A percentile compares a stretch with the other conserved stretches of the same genome.
Conservation (phyloP, 768 basidiomycete species). For the Leccinum arenicola region DNA sequence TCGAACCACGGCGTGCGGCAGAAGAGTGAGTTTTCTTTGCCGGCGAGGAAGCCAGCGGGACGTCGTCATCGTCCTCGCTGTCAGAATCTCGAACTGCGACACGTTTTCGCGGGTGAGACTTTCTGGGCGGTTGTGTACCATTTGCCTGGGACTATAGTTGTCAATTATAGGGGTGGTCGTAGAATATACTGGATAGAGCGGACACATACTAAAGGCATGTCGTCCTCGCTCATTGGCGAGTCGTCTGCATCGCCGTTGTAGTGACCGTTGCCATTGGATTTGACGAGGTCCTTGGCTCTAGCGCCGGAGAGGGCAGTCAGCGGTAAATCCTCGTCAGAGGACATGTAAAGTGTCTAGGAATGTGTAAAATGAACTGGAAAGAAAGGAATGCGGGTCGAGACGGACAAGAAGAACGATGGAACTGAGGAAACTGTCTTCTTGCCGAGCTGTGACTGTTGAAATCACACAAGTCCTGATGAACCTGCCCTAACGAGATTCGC, state of each 20-base stretch:
- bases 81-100: slow-evolving; percentile 50
- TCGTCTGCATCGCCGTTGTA: slow-evolving; percentile 37
- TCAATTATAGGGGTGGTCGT: slow-evolving; percentile 27
- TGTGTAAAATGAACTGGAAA: slow-evolving; percentile 2
- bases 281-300: slow-evolving; percentile 41
- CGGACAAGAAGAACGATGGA: slow-evolving; percentile 19
- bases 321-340: slow-evolving; percentile 59
- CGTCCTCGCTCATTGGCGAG: slow-evolving; percentile 64
- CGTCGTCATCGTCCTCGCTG: slow-evolving; percentile 67
- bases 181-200: not conserved
- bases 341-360: slow-evolving; percentile 40
- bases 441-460: slow-evolving; percentile 21
- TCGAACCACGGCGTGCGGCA: slow-evolving; percentile 39
- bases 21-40: slow-evolving; percentile 46
- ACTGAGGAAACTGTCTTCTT: slow-evolving; percentile 27
- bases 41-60: slow-evolving; percentile 71
- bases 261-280: slow-evolving; percentile 44
- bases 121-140: slow-evolving; percentile 39
- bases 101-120: slow-evolving; percentile 47
- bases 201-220: slow-evolving; percentile 64
- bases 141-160: slow-evolving; percentile 50
- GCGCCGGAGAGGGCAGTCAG: slow-evolving; percentile 40
- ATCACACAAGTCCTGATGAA: slow-evolving; percentile 42
- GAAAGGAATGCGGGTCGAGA: slow-evolving; percentile 23
- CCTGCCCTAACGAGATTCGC: slow-evolving; percentile 54